A percentile compares a stretch with the other conserved stretches of the same genome.
phyloP scores from a whole-genome alignment of 2,329 filamentous ascomycete species.

The Aspergillus floridensis region DNA sequence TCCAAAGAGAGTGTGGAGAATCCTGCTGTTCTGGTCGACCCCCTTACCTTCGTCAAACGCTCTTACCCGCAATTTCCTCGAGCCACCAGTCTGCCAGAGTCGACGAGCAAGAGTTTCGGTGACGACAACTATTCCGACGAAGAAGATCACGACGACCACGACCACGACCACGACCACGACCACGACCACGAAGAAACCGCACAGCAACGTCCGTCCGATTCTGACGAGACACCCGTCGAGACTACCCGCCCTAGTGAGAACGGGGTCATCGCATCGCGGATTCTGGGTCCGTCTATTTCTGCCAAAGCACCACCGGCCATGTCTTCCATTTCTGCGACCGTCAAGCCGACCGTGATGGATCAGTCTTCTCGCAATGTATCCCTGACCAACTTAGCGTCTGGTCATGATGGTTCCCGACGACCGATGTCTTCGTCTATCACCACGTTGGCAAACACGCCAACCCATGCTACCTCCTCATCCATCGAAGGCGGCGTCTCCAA shows the following conservation, averaged over 20 bases:
- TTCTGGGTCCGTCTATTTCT: slow-evolving; percentile 40
- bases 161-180: slow-evolving; percentile 13
- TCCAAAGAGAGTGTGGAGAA: slow-evolving; percentile 37
- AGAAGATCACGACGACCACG: slow-evolving; percentile 21
- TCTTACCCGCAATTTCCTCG: slow-evolving; percentile 39
- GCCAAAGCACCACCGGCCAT: slow-evolving; percentile 48
- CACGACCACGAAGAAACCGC: slow-evolving; percentile 15
- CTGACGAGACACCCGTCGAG: slow-evolving; percentile 23
- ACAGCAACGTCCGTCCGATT: slow-evolving; percentile 14
- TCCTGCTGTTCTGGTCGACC: slow-evolving; percentile 36
- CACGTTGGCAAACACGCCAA: slow-evolving; percentile 26
- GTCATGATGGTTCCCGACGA: slow-evolving; percentile 31
- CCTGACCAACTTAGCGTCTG: slow-evolving; percentile 36
- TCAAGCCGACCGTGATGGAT: slow-evolving; percentile 36
- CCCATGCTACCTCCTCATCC: slow-evolving; percentile 46
- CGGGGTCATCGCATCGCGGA: slow-evolving; percentile 37
- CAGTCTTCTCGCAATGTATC: slow-evolving; percentile 36
- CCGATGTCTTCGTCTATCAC: slow-evolving; percentile 31
- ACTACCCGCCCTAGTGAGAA: slow-evolving; percentile 27
- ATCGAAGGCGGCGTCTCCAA: slow-evolving; percentile 48
- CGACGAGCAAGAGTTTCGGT: slow-evolving; percentile 33
- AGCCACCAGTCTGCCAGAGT: slow-evolving; percentile 40
- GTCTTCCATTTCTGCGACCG: slow-evolving; percentile 49
- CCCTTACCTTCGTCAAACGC: slow-evolving; percentile 42
- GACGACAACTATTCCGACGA: slow-evolving; percentile 24